Evolutionary conservation across 352 stramenopile genomes (phyloP).

Genomic region (Elongisporangium senticosum): DNA sequence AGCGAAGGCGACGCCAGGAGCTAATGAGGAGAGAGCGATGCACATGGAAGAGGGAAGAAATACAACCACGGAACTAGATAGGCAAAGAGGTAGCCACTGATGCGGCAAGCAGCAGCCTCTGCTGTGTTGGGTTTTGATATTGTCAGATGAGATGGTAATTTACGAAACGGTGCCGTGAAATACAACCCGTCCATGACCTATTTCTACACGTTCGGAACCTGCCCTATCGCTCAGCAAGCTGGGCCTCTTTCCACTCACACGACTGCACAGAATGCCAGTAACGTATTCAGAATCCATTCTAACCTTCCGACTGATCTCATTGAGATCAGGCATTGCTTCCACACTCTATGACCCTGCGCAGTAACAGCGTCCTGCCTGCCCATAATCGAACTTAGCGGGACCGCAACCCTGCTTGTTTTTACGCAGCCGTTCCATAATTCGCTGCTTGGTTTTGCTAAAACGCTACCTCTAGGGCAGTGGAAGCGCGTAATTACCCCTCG

Average conservation of each 20-base stretch:
- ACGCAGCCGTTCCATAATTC: neutral
- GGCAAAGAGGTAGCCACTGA: too few species aligned
- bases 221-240: neutral
- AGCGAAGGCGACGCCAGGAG: too few species aligned
- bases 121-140: neutral
- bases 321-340: neutral
- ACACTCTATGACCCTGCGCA: too few species aligned
- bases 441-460: neutral
- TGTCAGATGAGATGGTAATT: neutral
- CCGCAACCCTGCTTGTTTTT: neutral
- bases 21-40: too few species aligned
- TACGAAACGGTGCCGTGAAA: neutral
- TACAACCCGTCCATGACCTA: neutral
- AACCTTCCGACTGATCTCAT: neutral
- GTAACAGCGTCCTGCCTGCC: neutral
- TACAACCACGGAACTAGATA: too few species aligned
- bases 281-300: neutral
- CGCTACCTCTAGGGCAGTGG: neutral
- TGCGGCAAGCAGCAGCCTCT: too few species aligned
- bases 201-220: neutral
- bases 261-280: neutral
- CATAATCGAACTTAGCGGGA: neutral
- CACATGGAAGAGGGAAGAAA: too few species aligned
- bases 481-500: conserved; percentile 17
- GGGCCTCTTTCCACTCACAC: neutral